Evolutionary conservation across 2,329 filamentous ascomycete genomes (phyloP), one percentile per base, ranked within the genome.

Genomic region (Paracoccidioides brasiliensis): DNA sequence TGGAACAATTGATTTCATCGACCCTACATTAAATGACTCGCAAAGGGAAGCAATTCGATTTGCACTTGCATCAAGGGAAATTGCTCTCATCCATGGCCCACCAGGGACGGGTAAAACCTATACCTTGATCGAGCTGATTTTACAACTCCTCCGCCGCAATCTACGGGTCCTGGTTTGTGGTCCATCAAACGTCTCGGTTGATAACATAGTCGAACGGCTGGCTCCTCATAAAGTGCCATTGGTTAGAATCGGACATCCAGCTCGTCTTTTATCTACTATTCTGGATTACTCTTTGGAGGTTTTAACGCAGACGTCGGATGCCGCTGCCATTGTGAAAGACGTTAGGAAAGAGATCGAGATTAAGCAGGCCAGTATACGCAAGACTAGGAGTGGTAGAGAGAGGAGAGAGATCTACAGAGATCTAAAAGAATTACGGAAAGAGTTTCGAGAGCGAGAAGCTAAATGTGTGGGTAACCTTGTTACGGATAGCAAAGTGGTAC

Each of bases 31-130:
- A 15, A 84, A 85, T 54, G 74, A 79, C 53, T 82, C 79, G 12
- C 82, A 85, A 61, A 78, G 81, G 63, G 78, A 82, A 59, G 81
- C 81, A 0, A 78, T 85, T 58, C 73, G 81, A n/a, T 98, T 97
- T 66, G 90, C 91, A 0, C 74, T 98, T 54, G 85, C 84, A 5
- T 86, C 87, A 1, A 78, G 78, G 54, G 90, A 96, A 64, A 80
- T 97, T 33, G 88, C 89, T 2, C 76, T 96, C 57, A 95, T 98
- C 54, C 93, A 98, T 67, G 93, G 93, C 0, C 93, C 93, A 0
- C 93, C 93, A 0, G 93, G 93, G 0, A 98, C 93, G 0, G 93
- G 93, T 51, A 98, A 98, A 70, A 98, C 93, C 0, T 91, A 97
- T 67, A 97, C 93, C 0, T 74, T 98, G 42, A 91, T 98, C 57